Evolutionary conservation across 495 filamentous ascomycete species (phyloP), one percentile per base, ranked within the genome.

Genomic region (Trypethelium eluteriae): DNA sequence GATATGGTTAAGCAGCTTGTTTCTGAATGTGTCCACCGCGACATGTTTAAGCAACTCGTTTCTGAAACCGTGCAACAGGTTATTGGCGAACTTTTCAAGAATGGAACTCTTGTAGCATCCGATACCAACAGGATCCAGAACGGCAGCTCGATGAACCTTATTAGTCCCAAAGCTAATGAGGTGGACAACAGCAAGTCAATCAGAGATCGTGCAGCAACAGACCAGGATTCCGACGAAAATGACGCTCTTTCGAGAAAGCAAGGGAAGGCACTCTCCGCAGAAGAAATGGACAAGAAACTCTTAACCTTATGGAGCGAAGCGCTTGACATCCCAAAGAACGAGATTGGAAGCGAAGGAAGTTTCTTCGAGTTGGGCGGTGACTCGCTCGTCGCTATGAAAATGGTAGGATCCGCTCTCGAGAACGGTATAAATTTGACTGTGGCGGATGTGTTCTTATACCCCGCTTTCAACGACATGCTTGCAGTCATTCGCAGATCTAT

Each of bases 241-340:
- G n/a, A 1, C 18, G n/a, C n/a, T 5, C 11, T 18, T 14, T 18
- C 5, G 16, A 53, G 49, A 53, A 53, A 59, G 32, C 53, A 59
- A 35, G 32, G 14, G 0, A 59, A 36, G 5, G 12, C 25, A 14
- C n/a, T 10, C 11, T 59, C 53, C 36, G 7, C 53, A 4, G 53
- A 59, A 59, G 53, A 59, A 34, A 35, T 59, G 53, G 53, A 59
- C 53, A 36, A 36, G 53, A 59, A 59, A 18, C 32, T 59, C 3
- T 59, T 59, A 59, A n/a, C 53, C 3, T 59, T 59, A 18, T 59
- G 53, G 53, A 59, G 53, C 18, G 53, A 59, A 59, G 53, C 53
- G 9, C 53, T 59, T 3, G 53, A 59, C 18, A 35, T 59, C 5
- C 53, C 53, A 3, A 18, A 59, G 32, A 36, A 59, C 18, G 14